Conservation (phyloP, 306 rosid species). For the Malus asiatica region DNA sequence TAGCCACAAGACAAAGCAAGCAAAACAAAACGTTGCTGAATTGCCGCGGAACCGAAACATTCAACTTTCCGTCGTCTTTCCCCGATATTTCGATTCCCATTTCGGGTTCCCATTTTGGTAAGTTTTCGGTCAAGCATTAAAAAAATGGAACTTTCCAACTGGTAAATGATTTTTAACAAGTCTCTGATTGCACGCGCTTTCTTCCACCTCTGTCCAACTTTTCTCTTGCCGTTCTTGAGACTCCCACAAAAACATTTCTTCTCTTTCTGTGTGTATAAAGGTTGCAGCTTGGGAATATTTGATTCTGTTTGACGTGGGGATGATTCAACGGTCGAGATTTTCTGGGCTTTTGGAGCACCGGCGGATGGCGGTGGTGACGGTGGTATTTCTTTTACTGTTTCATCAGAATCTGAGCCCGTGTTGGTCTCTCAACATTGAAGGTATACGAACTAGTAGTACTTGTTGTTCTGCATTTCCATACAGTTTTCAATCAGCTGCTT, state of each 20-base stretch:
- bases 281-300: neutral
- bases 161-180: neutral
- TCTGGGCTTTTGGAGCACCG: conserved; percentile 18
- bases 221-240: neutral
- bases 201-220: conserved; percentile 11
- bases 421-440: conserved; percentile 42
- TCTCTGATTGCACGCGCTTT: conserved; percentile 41
- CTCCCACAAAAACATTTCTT: neutral
- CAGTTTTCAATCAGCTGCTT: neutral
- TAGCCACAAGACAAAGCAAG: neutral
- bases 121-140: neutral
- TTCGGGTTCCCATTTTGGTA: neutral
- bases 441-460: conserved; percentile 1
- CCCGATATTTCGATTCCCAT: neutral
- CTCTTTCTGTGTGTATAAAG: neutral
- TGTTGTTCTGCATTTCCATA: neutral
- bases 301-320: neutral
- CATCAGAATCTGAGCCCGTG: conserved; percentile 20
- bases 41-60: conserved; percentile 12
- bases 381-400: conserved; percentile 17
- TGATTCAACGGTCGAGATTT: conserved; percentile 39
- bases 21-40: neutral
- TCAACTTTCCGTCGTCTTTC: neutral
- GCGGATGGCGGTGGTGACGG: conserved; percentile 12
- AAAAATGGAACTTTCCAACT: neutral